Evolutionary conservation across 2,329 filamentous ascomycete genomes (phyloP), one percentile per base, ranked within the genome.

Genomic region (Chalaropsis thielavioides): DNA sequence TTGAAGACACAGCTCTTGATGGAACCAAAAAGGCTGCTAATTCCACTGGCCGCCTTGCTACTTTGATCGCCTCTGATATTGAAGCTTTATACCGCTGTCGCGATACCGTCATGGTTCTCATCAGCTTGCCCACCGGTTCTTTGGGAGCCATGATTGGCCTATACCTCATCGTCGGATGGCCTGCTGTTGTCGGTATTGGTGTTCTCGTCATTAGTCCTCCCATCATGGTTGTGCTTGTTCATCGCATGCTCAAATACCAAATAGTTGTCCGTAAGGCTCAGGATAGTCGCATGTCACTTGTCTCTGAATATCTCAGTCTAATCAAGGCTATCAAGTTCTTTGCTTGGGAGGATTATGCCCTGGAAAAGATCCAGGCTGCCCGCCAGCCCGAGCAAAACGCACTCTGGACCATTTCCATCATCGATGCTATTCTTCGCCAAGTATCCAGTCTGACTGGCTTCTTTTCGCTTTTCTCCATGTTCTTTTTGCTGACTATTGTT

Each of bases 281-380:
- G 60, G 82, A 84, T 70, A 75, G 76, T 17, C 79, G 82, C 31
- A 80, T 84, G 64, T 83, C 81, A 0, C 76, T 81, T 22, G 78
- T 84, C 19, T 80, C 81, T 0, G 82, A 84, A 69, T 84, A 83
- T 68, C 75, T 84, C 31, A 73, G 77, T 31, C 82, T 81, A 7
- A 83, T 84, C 65, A 77, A 79, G 11, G 80, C 80, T 17, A 78
- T 84, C 72, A 84, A 84, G 69, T 84, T 83, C 68, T 83, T 84
- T 70, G 80, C 80, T 1, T 84, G 82, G 82, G 82, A 84, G 69
- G 75, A 77, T 19, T 76, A 79, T 40, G 78, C 82, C 67, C 76
- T 78, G 11, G 73, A 77, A n/a, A 78, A 76, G 62, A 78, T 84
- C 65, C 75, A 80, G 38, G 72, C 76, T 3, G 76, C 80, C 11